Conservation (phyloP, 441 rosid genomes). For the Bocquillonia castaneifolia region DNA sequence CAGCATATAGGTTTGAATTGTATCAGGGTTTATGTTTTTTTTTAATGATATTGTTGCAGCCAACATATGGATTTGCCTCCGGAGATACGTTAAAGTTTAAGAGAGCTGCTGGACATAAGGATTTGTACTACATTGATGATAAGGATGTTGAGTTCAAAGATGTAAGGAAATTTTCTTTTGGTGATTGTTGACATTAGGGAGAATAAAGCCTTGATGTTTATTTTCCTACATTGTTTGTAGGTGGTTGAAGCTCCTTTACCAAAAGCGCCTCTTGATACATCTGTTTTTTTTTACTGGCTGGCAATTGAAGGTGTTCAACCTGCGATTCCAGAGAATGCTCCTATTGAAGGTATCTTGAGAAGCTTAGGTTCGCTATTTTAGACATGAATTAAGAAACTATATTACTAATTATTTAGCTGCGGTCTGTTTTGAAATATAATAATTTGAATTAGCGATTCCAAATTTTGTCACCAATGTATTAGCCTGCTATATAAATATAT, state of each 20-base stretch:
- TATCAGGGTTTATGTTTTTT: neutral
- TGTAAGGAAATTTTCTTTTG: slow-evolving; percentile 39
- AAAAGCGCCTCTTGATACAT: slow-evolving; percentile 76
- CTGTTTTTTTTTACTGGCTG: slow-evolving; percentile 76
- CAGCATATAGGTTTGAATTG: no score
- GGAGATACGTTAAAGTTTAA: slow-evolving; percentile 70
- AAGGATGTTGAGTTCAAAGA: slow-evolving; percentile 84
- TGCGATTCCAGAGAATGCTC: slow-evolving; percentile 89
- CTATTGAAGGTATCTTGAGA: slow-evolving; percentile 55
- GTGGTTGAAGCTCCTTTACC: slow-evolving; percentile 89
- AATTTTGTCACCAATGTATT: neutral
- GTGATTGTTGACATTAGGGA: neutral
- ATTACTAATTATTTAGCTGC: neutral
- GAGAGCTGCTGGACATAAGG: slow-evolving; percentile 75
- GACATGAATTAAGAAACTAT: neutral
- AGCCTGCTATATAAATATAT: neutral
- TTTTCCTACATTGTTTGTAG: slow-evolving; percentile 30
- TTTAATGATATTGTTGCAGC: slow-evolving; percentile 38
- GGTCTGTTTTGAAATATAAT: neutral
- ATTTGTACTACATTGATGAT: slow-evolving; percentile 84
- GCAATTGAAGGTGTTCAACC: slow-evolving; percentile 98
- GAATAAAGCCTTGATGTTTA: neutral
- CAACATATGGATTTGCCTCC: slow-evolving; percentile 74
- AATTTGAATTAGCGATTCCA: neutral
- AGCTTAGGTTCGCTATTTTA: neutral